Evolutionary conservation across 495 filamentous ascomycete genomes (phyloP).

Genomic region (Penicillium nucicola): DNA sequence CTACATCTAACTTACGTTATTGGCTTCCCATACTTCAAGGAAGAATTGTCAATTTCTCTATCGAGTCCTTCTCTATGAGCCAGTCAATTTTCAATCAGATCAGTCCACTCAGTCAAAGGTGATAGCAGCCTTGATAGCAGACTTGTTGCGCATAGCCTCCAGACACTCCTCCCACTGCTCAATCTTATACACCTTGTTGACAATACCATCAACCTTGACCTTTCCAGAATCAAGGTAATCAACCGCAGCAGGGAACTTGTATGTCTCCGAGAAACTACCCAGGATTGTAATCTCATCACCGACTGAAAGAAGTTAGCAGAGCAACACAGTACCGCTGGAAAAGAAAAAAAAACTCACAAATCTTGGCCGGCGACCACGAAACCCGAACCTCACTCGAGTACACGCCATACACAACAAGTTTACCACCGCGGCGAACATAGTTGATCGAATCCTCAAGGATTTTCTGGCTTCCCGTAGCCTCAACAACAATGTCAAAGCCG

Average conservation of each 20-base stretch:
- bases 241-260: slow-evolving; percentile 71
- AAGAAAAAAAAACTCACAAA: slow-evolving; percentile 36
- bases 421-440: slow-evolving; percentile 66
- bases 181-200: slow-evolving; percentile 50
- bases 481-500: slow-evolving; percentile 67
- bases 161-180: slow-evolving; percentile 45
- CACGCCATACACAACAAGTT: slow-evolving; percentile 67
- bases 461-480: slow-evolving; percentile 62
- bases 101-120: slow-evolving; percentile 52
- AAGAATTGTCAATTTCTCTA: slow-evolving; percentile 6
- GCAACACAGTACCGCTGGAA: background rate
- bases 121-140: slow-evolving; percentile 69
- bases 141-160: slow-evolving; percentile 56
- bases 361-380: slow-evolving; percentile 64
- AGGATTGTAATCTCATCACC: slow-evolving; percentile 66
- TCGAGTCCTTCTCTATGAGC: slow-evolving; percentile 1
- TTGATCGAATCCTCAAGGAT: slow-evolving; percentile 68
- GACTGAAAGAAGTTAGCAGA: slow-evolving; percentile 17
- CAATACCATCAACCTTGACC: slow-evolving; percentile 56
- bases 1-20: background rate
- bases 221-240: slow-evolving; percentile 66
- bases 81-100: background rate
- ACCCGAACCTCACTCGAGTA: slow-evolving; percentile 60
- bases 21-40: background rate
- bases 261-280: slow-evolving; percentile 66